A percentile compares a stretch with the other conserved stretches of the same genome.
phyloP scores from a whole-genome alignment of 257 asterid genomes.

The Rauvolfia tetraphylla region DNA sequence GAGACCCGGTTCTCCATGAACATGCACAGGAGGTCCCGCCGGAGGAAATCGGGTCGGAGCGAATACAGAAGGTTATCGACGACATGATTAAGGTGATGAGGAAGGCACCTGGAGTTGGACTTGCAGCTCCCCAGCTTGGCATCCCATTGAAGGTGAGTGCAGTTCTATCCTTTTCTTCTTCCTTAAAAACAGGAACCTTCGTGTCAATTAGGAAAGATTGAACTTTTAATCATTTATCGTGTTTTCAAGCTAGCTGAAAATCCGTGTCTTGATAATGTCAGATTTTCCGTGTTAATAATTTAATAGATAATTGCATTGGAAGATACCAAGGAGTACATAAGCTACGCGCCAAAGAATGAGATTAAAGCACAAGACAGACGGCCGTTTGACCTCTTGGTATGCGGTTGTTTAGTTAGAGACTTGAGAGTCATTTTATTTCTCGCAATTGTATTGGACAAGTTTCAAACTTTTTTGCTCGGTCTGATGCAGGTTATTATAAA shows the following conservation, averaged over 20 bases:
- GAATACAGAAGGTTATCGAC: slow-evolving; percentile 74
- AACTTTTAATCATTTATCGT: neutral
- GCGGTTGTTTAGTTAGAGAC: slow-evolving; percentile 7
- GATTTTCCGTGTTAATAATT: slow-evolving; percentile 5
- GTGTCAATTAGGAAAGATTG: neutral
- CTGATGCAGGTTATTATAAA: slow-evolving; percentile 79
- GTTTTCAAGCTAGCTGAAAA: slow-evolving; percentile 4
- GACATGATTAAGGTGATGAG: slow-evolving; percentile 86
- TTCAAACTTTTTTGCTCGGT: slow-evolving; percentile 10
- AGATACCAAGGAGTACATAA: slow-evolving; percentile 69
- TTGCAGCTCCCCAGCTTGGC: slow-evolving; percentile 98
- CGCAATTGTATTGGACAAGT: neutral
- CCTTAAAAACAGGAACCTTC: neutral
- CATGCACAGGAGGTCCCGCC: slow-evolving; percentile 58
- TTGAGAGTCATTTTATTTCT: neutral
- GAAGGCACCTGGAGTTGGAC: slow-evolving; percentile 92
- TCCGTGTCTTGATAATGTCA: slow-evolving; percentile 2
- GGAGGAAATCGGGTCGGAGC: slow-evolving; percentile 72
- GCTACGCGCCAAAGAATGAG: slow-evolving; percentile 62
- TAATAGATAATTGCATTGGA: slow-evolving; percentile 82
- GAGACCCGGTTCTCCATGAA: slow-evolving; percentile 97
- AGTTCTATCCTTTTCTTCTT: neutral
- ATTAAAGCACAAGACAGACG: slow-evolving; percentile 60
- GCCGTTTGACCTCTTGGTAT: slow-evolving; percentile 87
- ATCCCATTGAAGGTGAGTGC: slow-evolving; percentile 67